Conservation (phyloP, 257 asterid genomes). For the Mitragyna speciosa region DNA sequence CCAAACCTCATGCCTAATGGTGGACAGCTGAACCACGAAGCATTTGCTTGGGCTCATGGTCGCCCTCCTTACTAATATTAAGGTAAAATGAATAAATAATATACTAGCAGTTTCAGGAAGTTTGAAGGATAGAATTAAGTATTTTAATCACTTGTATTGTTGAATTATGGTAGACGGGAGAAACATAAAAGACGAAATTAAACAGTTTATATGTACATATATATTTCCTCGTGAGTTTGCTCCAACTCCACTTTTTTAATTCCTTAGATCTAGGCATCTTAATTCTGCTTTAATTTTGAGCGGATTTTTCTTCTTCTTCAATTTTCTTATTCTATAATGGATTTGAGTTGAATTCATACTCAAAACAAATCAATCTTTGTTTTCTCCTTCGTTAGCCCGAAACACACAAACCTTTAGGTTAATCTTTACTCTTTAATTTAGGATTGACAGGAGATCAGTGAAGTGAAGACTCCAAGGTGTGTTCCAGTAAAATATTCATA, state of each 20-base stretch:
- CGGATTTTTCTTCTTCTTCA: not conserved
- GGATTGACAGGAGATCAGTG: slow-evolving; percentile 2
- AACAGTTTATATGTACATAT: slow-evolving; percentile 16
- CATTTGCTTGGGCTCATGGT: slow-evolving; percentile 58
- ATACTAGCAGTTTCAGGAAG: not conserved
- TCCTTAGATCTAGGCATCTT: not conserved
- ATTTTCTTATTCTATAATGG: not conserved
- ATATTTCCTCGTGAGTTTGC: slow-evolving; percentile 22
- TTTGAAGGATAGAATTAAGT: not conserved
- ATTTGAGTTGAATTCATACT: not conserved
- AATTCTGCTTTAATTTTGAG: not conserved
- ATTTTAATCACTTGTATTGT: slow-evolving; percentile 10
- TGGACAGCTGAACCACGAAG: slow-evolving; percentile 49
- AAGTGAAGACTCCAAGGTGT: slow-evolving; percentile 3
- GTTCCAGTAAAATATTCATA: not conserved
- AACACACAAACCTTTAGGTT: slow-evolving; percentile 15
- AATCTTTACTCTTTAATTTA: not conserved
- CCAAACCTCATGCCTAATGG: slow-evolving; percentile 44
- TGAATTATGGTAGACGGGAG: not conserved
- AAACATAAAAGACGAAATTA: slow-evolving; percentile 1
- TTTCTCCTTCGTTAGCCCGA: not conserved
- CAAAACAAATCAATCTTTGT: not conserved
- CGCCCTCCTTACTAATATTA: slow-evolving; percentile 43
- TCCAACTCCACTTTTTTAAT: not conserved
- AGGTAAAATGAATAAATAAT: slow-evolving; percentile 19